Percentiles rank a stretch among this genome's conserved stretches.
These are phyloP conservation scores for Alliaria petiolata DNA, from an alignment of 345 rosid genomes.

Conservation along the genomic window DNA sequence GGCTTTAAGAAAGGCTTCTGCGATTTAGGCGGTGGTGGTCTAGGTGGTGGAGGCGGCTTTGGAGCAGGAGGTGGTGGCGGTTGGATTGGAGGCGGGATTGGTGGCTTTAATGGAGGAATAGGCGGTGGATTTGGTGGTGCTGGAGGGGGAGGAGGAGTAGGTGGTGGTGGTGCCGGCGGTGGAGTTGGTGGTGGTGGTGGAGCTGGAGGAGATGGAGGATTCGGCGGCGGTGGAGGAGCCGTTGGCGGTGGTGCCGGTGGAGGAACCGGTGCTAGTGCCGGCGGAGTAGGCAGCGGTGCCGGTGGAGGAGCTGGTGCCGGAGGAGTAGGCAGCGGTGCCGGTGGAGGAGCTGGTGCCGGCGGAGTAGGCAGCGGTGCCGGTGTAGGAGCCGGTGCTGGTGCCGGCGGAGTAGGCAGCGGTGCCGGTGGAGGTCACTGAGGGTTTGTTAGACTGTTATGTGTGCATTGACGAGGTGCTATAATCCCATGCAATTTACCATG, in stretches of 20 bases:
- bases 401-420: background rate
- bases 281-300: background rate
- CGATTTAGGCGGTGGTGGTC: constrained; percentile 9
- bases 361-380: background rate
- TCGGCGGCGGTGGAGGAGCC: background rate
- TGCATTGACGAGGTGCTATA: constrained; percentile 3
- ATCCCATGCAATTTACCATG: constrained; percentile 8
- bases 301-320: background rate
- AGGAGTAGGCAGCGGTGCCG: background rate
- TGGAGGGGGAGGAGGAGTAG: constrained; percentile 6
- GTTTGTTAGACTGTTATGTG: background rate
- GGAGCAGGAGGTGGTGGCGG: constrained; percentile 32
- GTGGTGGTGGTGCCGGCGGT: background rate
- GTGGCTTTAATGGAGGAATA: constrained; percentile 27
- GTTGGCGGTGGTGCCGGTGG: background rate
- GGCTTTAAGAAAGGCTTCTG: constrained; percentile 28
- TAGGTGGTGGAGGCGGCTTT: constrained; percentile 27
- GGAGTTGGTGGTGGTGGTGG: background rate
- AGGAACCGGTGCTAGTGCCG: background rate
- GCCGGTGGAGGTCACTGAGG: constrained; percentile 16
- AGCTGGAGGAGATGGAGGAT: background rate
- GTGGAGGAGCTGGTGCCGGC: background rate
- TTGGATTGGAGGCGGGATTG: constrained; percentile 30
- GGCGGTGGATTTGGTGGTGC: constrained; percentile 21
- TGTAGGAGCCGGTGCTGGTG: background rate